These are phyloP conservation scores for Carallia brachiata DNA, from an alignment of 345 rosid genomes.

Conservation along the genomic window DNA sequence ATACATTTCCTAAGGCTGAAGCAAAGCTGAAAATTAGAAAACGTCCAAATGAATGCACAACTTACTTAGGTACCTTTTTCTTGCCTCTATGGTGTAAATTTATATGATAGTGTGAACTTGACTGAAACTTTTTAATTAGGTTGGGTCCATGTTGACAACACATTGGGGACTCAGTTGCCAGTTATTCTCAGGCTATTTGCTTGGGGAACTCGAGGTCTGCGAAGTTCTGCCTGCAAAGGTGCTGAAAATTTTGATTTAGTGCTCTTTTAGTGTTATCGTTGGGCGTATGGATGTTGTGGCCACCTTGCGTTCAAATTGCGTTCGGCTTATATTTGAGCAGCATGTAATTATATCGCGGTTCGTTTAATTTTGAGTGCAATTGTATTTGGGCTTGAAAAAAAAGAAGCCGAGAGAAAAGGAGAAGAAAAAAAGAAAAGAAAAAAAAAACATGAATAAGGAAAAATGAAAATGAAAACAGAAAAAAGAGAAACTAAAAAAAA, in stretches of 20 bases:
- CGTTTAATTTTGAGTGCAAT: too few species aligned
- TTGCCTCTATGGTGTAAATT: not conserved
- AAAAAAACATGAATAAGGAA: too few species aligned
- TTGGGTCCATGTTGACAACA: slow-evolving; percentile 71
- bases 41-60: slow-evolving; percentile 32
- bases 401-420: too few species aligned
- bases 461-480: too few species aligned
- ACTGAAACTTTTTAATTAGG: slow-evolving; percentile 48
- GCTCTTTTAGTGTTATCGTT: not conserved
- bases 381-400: too few species aligned
- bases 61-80: slow-evolving; percentile 58
- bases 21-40: slow-evolving; percentile 61
- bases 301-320: too few species aligned
- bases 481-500: too few species aligned
- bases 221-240: slow-evolving; percentile 65
- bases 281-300: too few species aligned
- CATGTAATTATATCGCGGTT: too few species aligned
- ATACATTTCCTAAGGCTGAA: slow-evolving; percentile 75
- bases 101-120: slow-evolving; percentile 2
- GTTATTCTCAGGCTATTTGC: slow-evolving; percentile 86
- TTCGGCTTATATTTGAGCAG: too few species aligned
- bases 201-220: slow-evolving; percentile 89
- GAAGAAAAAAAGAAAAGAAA: too few species aligned
- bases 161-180: slow-evolving; percentile 98
- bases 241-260: not conserved